Conservation (phyloP, 164 flowering plant genomes). For the Kalanchoe fedtschenkoi region DNA sequence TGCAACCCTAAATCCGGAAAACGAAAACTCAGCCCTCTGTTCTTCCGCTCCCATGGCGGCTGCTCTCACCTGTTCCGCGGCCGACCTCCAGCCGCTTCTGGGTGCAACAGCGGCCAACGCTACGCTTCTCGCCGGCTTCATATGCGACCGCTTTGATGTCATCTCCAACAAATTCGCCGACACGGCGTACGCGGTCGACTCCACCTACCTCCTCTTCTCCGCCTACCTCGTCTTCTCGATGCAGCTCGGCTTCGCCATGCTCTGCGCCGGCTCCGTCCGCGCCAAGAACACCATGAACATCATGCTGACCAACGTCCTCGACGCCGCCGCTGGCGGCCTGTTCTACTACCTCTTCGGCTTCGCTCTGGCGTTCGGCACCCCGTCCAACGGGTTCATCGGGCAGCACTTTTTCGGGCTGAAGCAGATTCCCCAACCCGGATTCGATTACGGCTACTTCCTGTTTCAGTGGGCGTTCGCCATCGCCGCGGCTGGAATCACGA, state of each 20-base stretch:
- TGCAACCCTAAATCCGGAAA: too few species aligned
- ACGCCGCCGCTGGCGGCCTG: conserved; percentile 38
- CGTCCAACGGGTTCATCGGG: conserved; percentile 21
- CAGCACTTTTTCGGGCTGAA: conserved; percentile 10
- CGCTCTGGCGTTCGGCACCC: conserved; percentile 27
- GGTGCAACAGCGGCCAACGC: conserved; percentile 14
- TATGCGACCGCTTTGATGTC: conserved; percentile 17
- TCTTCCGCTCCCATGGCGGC: conserved; percentile 14
- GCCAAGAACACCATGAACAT: conserved; percentile 47
- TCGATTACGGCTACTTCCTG: conserved; percentile 11
- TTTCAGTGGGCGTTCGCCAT: conserved; percentile 17
- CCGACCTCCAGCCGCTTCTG: conserved; percentile 19
- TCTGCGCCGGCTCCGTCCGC: conserved; percentile 47
- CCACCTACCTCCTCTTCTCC: conserved; percentile 37
- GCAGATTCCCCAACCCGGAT: conserved; percentile 1
- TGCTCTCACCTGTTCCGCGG: conserved; percentile 20
- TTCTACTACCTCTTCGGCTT: conserved; percentile 21
- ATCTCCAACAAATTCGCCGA: conserved; percentile 12
- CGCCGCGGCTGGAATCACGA: conserved; percentile 16
- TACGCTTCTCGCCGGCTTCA: conserved; percentile 21
- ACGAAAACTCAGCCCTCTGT: neutral
- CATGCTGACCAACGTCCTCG: conserved; percentile 42
- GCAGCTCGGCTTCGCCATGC: conserved; percentile 51
- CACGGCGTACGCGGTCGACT: conserved; percentile 22
- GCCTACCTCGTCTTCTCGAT: conserved; percentile 43